Evolutionary conservation across 306 rosid species (phyloP).

Genomic region (Trifolium fragiferum): DNA sequence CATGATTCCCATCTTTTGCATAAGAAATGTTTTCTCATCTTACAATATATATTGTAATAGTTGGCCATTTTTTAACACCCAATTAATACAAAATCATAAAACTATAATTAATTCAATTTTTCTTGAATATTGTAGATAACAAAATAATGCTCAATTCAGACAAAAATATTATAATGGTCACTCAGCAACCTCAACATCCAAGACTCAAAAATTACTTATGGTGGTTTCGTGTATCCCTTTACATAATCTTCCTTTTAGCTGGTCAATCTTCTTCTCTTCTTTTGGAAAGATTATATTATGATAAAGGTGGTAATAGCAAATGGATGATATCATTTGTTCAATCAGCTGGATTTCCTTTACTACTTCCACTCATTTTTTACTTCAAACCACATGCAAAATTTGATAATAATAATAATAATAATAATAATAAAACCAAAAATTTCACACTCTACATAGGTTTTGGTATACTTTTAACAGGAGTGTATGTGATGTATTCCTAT

Average conservation of each 20-base stretch:
- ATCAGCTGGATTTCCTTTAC: conserved; percentile 62
- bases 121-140: neutral
- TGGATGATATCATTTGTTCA: conserved; percentile 74
- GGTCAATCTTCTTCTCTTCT: conserved; percentile 67
- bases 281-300: conserved; percentile 61
- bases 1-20: too few relatives aligned
- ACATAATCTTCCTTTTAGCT: conserved; percentile 48
- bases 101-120: neutral
- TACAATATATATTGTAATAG: neutral
- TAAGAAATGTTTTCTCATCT: neutral
- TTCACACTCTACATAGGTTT: conserved; percentile 39
- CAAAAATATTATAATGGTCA: neutral
- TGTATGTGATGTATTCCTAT: conserved; percentile 63
- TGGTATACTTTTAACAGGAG: conserved; percentile 43
- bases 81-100: neutral
- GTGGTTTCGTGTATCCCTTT: conserved; percentile 56
- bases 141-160: neutral
- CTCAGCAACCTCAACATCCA: neutral
- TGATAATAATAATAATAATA: conserved; percentile 6
- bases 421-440: conserved; percentile 37
- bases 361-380: conserved; percentile 53
- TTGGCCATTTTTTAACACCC: neutral
- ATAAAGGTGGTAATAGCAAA: conserved; percentile 69
- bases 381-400: conserved; percentile 19
- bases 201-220: conserved; percentile 28